phyloP scores from a whole-genome alignment of 2,329 filamentous ascomycete species.

The Coleophoma cylindrospora region DNA sequence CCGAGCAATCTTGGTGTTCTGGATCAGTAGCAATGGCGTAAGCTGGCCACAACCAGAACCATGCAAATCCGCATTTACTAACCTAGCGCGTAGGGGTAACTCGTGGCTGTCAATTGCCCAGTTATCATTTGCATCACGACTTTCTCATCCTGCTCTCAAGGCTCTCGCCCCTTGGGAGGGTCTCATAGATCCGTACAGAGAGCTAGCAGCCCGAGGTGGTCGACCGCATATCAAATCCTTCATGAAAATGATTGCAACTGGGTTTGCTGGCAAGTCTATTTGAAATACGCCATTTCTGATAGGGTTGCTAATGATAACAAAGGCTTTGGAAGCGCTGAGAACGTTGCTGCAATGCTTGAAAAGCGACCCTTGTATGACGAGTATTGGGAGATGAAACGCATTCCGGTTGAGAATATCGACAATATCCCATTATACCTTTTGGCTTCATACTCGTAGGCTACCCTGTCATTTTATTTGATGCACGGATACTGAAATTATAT shows the following conservation, averaged over 20 bases:
- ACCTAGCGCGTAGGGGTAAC: constrained; percentile 6
- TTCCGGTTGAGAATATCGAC: constrained; percentile 1
- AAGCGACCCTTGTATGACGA: constrained; percentile 8
- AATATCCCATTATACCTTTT: constrained; percentile 4
- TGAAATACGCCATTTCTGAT: neutral
- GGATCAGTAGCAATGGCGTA: constrained; percentile 11
- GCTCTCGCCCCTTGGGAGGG: constrained; percentile 5
- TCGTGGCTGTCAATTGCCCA: constrained; percentile 16
- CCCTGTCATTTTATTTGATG: too few relatives aligned
- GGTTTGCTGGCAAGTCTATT: neutral
- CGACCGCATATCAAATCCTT: neutral
- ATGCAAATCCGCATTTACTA: too few relatives aligned
- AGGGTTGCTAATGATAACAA: neutral
- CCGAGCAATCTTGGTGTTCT: constrained; percentile 12
- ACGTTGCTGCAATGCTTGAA: neutral
- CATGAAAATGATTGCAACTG: neutral
- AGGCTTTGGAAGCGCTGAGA: neutral
- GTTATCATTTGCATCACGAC: neutral
- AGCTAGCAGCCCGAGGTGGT: constrained; percentile 1
- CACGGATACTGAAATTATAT: neutral
- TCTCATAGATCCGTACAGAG: constrained; percentile 2
- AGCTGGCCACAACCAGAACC: too few relatives aligned
- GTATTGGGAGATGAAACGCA: constrained; percentile 5
- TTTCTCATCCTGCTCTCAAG: neutral
- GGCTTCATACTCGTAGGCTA: neutral